A percentile compares a stretch with the other conserved stretches of the same genome.
Conservation (phyloP, 1,139 yeast species). For the Yamadazyma jaroonii region DNA sequence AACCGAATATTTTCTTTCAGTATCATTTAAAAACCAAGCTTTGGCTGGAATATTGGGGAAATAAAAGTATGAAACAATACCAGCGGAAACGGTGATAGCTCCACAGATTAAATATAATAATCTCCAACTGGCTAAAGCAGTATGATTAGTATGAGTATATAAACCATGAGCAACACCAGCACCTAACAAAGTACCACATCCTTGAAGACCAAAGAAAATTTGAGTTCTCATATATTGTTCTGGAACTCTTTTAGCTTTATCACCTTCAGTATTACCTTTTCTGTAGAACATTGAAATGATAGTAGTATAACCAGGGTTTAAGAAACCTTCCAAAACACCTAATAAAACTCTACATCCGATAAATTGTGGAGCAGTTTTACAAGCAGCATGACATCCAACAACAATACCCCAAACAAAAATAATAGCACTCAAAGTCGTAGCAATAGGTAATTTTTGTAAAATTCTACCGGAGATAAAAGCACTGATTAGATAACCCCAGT, state of each 20-base stretch:
- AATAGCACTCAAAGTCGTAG: constrained; percentile 43
- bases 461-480: constrained; percentile 52
- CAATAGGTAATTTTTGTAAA: constrained; percentile 51
- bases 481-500: constrained; percentile 48
- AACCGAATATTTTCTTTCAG: constrained; percentile 27
- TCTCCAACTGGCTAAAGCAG: constrained; percentile 24
- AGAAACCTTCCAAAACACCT: constrained; percentile 34
- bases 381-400: constrained; percentile 47
- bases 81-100: constrained; percentile 20
- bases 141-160: constrained; percentile 9
- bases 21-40: constrained; percentile 36
- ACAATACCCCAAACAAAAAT: constrained; percentile 51
- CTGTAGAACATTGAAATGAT: constrained; percentile 20
- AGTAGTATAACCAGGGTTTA: constrained; percentile 29
- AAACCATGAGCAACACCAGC: constrained; percentile 19
- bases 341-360: constrained; percentile 49
- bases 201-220: constrained; percentile 13
- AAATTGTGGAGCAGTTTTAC: constrained; percentile 40
- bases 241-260: constrained; percentile 7
- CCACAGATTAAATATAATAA: constrained; percentile 24
- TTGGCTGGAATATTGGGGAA: constrained; percentile 24
- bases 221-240: constrained; percentile 18
- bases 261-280: constrained; percentile 28
- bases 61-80: constrained; percentile 17
- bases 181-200: constrained; percentile 9